These are phyloP conservation scores for Salix caprea DNA, from an alignment of 345 rosid species.

Conservation along the genomic window DNA sequence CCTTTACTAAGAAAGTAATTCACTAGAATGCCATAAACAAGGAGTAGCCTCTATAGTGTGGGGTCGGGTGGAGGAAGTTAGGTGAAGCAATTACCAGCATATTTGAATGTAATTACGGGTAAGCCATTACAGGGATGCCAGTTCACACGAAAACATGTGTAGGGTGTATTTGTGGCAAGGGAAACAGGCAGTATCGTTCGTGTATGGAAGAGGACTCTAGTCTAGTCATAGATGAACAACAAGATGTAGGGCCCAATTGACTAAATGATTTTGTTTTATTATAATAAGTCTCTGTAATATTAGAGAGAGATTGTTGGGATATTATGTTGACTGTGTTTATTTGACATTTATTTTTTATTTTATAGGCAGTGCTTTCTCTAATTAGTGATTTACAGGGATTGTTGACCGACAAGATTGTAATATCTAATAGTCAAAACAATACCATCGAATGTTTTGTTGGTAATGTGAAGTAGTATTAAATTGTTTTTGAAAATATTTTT, in stretches of 20 bases:
- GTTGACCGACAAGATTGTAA: background rate
- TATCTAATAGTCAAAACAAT: background rate
- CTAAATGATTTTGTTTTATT: background rate
- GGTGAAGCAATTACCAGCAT: background rate
- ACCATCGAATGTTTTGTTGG: background rate
- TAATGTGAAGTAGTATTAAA: no score
- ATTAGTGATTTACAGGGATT: background rate
- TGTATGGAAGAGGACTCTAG: background rate
- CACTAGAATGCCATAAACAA: background rate
- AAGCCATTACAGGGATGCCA: conserved; percentile 1
- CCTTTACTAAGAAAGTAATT: background rate
- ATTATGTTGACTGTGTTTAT: background rate
- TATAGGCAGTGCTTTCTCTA: background rate
- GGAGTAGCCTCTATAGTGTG: background rate
- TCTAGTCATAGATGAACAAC: conserved; percentile 10
- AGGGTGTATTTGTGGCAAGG: background rate
- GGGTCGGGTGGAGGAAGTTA: background rate
- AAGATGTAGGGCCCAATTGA: background rate
- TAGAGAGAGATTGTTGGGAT: background rate
- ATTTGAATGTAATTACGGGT: background rate
- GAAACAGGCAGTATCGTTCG: background rate
- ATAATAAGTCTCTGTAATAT: background rate
- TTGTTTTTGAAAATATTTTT: no score
- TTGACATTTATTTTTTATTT: background rate
- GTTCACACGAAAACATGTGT: background rate